These are phyloP conservation scores for Annulohypoxylon bovei DNA, from an alignment of 495 filamentous ascomycete species.

Conservation along the genomic window DNA sequence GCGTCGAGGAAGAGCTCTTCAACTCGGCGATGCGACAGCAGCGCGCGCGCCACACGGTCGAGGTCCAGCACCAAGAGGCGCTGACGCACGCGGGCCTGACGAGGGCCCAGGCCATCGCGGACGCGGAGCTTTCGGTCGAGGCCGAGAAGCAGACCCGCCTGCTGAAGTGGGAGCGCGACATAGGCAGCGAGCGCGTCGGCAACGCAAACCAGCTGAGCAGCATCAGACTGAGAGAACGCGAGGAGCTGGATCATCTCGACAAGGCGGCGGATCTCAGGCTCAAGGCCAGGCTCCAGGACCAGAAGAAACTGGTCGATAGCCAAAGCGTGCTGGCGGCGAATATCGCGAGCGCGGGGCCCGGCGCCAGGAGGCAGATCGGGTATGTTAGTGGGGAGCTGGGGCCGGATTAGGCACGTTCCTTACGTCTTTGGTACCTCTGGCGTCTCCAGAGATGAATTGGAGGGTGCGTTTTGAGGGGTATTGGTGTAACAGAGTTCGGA, in stretches of 20 bases:
- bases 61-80: constrained; percentile 50
- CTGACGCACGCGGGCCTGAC: constrained; percentile 53
- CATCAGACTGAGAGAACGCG: constrained; percentile 53
- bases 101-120: constrained; percentile 50
- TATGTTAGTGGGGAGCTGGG: constrained; percentile 52
- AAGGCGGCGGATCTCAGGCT: constrained; percentile 48
- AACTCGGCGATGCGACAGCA: constrained; percentile 46
- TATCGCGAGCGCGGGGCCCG: constrained; percentile 46
- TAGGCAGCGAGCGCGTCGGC: constrained; percentile 48
- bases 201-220: constrained; percentile 52
- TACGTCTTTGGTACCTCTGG: no score
- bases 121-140: constrained; percentile 53
- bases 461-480: not conserved
- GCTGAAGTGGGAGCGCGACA: constrained; percentile 51
- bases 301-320: constrained; percentile 57
- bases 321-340: constrained; percentile 54
- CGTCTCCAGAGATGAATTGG: no score
- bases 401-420: constrained; percentile 16
- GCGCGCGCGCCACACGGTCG: constrained; percentile 42
- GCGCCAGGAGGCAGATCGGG: constrained; percentile 55
- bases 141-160: constrained; percentile 45
- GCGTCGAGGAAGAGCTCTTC: constrained; percentile 51
- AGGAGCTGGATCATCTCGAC: constrained; percentile 55
- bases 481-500: not conserved
- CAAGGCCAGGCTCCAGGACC: constrained; percentile 51